Evolutionary conservation across 2,329 filamentous ascomycete genomes (phyloP), one percentile per base, ranked within the genome.

Genomic region (Neofusicoccum umdonicola): DNA sequence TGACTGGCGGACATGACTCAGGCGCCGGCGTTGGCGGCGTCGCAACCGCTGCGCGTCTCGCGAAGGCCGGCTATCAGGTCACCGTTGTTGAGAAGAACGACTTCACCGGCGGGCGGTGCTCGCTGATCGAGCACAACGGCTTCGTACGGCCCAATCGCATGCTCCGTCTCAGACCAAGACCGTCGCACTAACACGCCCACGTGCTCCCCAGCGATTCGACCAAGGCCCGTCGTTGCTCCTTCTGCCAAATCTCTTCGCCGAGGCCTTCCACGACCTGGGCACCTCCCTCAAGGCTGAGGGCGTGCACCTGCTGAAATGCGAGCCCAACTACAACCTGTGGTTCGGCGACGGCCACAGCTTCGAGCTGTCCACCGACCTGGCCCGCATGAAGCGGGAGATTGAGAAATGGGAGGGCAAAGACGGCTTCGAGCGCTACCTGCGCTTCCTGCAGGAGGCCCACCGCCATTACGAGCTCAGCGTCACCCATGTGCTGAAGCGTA

Each of bases 1-100:
- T 63, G 27, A 52, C 48, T 9, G n/a, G 22, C 34, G 54, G 27
- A 4, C 19, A 31, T 45, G 52, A 31, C 13, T 61, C 47, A 83
- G 89, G 89, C 67, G 89, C 90, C 35, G 90, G 90, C 66, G 86
- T 87, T 51, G 90, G 90, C 58, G 90, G 90, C 65, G 85, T 91
- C 47, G 85, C 88, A n/a, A 87, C 87, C 1, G 88, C 90, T 64
- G 89, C 90, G 2, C 86, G 90, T 51, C 84, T 92, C 11, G 88
- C 88, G 57, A 88, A 88, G 72, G 84, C 88, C 1, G 90, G 90
- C 44, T 87, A 89, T 73, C 74, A 82, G 39, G 90, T 92, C n/a
- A 92, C 88, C 0, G 87, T 92, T 1, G 78, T 92, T n/a, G 90
- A 93, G 76, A 92, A 92, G 80, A 92, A 92, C 71, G 79, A 79